phyloP scores from a whole-genome alignment of 305 asterid genomes.

The Petunia hybrid region DNA sequence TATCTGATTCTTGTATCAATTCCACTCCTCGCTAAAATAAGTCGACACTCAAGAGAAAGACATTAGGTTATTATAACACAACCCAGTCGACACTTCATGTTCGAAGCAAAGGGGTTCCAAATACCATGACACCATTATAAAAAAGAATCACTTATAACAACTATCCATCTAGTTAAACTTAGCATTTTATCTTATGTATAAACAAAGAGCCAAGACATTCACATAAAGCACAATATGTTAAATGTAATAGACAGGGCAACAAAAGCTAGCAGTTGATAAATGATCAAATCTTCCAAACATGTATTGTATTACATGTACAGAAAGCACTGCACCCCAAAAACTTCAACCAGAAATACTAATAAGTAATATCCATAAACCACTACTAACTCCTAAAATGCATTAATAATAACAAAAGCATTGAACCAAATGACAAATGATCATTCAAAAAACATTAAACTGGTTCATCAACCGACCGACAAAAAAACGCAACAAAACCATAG shows the following conservation, averaged over 20 bases:
- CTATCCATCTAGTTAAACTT: no score
- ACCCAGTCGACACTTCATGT: no score
- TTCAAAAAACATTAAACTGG: slow-evolving; percentile 27
- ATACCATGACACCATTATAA: no score
- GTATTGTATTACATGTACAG: slow-evolving; percentile 5
- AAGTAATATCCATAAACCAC: background rate
- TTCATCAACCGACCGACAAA: background rate
- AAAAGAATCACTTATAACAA: no score
- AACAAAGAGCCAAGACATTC: background rate
- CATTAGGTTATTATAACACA: no score
- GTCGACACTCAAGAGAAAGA: no score
- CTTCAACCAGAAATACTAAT: background rate
- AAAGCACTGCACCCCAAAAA: background rate
- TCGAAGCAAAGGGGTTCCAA: no score
- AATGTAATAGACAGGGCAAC: background rate
- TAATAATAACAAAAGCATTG: background rate
- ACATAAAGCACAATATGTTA: background rate
- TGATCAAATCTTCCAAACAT: background rate
- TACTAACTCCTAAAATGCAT: background rate
- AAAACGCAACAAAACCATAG: background rate
- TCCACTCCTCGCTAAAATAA: no score
- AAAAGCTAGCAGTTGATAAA: background rate
- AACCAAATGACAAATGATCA: slow-evolving; percentile 11
- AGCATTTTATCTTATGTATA: no score
- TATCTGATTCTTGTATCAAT: no score